Percentiles rank a stretch among this genome's conserved stretches.
These are phyloP conservation scores for Protomyces lactucae-debilis DNA, from an alignment of 1,139 yeast species.

Conservation along the genomic window DNA sequence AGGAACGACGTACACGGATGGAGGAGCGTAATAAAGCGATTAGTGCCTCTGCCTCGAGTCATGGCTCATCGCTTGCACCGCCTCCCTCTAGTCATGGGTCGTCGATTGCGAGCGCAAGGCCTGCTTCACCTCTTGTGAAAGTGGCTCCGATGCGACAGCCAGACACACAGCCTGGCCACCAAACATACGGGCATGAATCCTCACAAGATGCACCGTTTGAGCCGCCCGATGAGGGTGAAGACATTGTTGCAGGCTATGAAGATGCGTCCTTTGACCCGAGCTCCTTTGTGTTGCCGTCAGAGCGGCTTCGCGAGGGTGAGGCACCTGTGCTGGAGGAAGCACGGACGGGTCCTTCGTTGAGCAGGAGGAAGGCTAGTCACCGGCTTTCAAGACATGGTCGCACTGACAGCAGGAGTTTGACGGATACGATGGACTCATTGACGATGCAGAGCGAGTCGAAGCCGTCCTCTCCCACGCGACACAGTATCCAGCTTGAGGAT, in stretches of 20 bases:
- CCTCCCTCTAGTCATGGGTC: not conserved
- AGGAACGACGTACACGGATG: slow-evolving; percentile 36
- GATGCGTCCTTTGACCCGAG: not conserved
- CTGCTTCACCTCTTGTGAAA: not conserved
- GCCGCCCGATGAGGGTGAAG: not conserved
- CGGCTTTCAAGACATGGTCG: slow-evolving; percentile 15
- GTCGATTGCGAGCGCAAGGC: not conserved
- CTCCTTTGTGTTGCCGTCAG: not conserved
- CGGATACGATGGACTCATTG: not conserved
- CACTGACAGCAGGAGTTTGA: not conserved
- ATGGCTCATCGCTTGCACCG: not conserved
- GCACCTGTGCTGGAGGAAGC: not conserved
- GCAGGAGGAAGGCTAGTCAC: slow-evolving; percentile 1
- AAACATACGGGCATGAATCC: not conserved
- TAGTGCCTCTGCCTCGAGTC: slow-evolving; percentile 8
- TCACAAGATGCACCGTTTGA: not conserved
- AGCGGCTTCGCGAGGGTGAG: not conserved
- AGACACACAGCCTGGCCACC: not conserved
- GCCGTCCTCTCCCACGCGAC: not conserved
- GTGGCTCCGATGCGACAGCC: slow-evolving; percentile 2
- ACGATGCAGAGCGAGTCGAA: not conserved
- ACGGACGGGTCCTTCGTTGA: not conserved
- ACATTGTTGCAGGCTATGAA: not conserved
- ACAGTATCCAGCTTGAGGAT: not conserved
- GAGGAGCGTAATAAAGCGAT: slow-evolving; percentile 38